Evolutionary conservation across 208 protist genomes (phyloP).

Genomic region (Trypanosoma cruzi): DNA sequence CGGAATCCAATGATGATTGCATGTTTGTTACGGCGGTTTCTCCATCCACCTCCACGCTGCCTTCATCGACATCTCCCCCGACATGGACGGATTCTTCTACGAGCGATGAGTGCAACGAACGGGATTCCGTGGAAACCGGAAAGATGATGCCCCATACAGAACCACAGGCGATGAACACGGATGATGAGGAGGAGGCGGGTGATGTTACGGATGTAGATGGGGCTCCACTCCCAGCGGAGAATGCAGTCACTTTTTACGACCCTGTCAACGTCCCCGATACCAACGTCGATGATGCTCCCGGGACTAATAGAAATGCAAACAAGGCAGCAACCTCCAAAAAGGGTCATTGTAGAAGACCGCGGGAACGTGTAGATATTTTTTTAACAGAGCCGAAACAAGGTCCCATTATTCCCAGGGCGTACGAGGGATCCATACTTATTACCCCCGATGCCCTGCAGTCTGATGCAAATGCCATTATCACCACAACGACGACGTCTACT

Average conservation of each 20-base stretch:
- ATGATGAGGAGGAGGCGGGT: too few species aligned
- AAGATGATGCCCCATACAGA: not conserved
- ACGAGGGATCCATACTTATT: constrained; percentile 7
- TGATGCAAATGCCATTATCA: not conserved
- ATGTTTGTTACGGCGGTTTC: constrained; percentile 2
- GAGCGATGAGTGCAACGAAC: not conserved
- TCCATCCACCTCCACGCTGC: not conserved
- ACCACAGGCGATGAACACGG: not conserved
- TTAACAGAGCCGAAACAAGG: not conserved
- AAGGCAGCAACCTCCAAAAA: not conserved
- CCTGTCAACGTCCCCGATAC: not conserved
- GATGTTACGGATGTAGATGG: too few species aligned
- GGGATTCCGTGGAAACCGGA: not conserved
- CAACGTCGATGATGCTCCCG: not conserved
- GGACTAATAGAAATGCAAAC: not conserved
- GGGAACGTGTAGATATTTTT: not conserved
- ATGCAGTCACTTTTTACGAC: not conserved
- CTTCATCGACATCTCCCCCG: not conserved
- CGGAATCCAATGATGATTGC: not conserved
- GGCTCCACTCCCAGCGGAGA: not conserved
- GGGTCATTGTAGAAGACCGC: not conserved
- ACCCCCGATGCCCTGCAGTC: not conserved
- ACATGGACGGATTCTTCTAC: not conserved
- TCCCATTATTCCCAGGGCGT: not conserved
- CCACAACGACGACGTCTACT: not conserved